Conservation (phyloP, 2,329 filamentous ascomycete genomes). For the Xylaria sp. region DNA sequence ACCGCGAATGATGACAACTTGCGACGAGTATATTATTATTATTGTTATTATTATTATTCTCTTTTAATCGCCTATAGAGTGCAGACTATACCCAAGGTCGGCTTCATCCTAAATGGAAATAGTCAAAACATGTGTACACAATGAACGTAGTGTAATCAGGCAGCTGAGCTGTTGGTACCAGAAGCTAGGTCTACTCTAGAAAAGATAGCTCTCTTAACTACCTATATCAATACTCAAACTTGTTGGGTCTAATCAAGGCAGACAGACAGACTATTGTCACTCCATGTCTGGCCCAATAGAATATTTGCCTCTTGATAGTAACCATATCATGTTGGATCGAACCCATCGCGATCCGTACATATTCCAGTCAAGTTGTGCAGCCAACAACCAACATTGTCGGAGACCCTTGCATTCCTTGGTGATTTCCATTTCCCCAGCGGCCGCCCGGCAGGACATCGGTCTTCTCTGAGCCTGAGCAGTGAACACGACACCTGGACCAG, state of each 20-base stretch:
- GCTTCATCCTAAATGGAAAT: background rate
- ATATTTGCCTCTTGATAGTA: slow-evolving; percentile 10
- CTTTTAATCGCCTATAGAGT: slow-evolving; percentile 4
- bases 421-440: slow-evolving; percentile 20
- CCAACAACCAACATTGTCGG: slow-evolving; percentile 27
- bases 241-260: slow-evolving; percentile 18
- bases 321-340: slow-evolving; percentile 3
- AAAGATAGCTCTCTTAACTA: background rate
- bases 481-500: slow-evolving; percentile 23
- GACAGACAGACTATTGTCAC: slow-evolving; percentile 9
- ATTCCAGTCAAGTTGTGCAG: slow-evolving; percentile 29
- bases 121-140: background rate
- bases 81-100: slow-evolving; percentile 11
- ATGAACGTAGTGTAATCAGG: background rate
- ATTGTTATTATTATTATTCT: background rate
- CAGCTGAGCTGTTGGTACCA: background rate
- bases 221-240: background rate
- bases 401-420: slow-evolving; percentile 29
- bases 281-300: slow-evolving; percentile 8
- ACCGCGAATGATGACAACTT: slow-evolving; percentile 3
- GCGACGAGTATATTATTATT: slow-evolving; percentile 1
- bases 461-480: slow-evolving; percentile 11
- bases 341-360: slow-evolving; percentile 10
- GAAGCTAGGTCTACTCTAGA: background rate
- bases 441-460: slow-evolving; percentile 30